These are phyloP conservation scores for Melampsora americana DNA, from an alignment of 1,284 basidiomycete species.

Conservation along the genomic window DNA sequence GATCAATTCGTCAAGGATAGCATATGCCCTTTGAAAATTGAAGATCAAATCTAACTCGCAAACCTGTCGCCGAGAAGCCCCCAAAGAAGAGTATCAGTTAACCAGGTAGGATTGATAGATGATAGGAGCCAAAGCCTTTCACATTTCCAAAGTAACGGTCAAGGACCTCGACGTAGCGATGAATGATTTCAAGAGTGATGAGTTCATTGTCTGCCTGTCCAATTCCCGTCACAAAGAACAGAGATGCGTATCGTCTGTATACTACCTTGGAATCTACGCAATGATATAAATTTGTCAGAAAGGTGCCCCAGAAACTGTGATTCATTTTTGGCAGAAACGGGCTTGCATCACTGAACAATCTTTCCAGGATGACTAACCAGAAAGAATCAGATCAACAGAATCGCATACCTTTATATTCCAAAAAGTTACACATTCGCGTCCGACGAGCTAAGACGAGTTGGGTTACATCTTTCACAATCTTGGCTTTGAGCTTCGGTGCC, in stretches of 20 bases:
- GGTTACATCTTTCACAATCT: conserved; percentile 99
- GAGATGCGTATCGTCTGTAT: conserved; percentile 91
- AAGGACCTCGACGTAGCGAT: conserved; percentile 97
- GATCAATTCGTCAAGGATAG: conserved; percentile 96
- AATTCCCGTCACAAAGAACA: conserved; percentile 97
- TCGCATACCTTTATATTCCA: conserved; percentile 90
- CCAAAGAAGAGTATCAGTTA: not conserved
- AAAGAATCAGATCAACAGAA: not conserved
- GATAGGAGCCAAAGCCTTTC: conserved; percentile 51
- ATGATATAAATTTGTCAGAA: not conserved
- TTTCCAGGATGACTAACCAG: not conserved
- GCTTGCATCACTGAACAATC: not conserved
- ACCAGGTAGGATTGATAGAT: not conserved
- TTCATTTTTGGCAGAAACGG: not conserved
- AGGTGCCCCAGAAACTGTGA: conserved; percentile 10
- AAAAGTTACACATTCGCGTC: conserved; percentile 97
- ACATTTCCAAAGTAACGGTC: conserved; percentile 99
- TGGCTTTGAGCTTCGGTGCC: conserved; percentile 86
- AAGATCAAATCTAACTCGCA: conserved; percentile 98
- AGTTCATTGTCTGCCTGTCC: conserved; percentile 83
- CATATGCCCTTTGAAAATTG: conserved; percentile 97
- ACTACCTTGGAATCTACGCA: conserved; percentile 75
- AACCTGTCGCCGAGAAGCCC: conserved; percentile 61
- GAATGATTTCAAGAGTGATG: conserved; percentile 91
- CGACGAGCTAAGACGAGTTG: conserved; percentile 93